These are phyloP conservation scores for Kuraishia capsulata DNA, from an alignment of 805 yeast species.

Conservation along the genomic window DNA sequence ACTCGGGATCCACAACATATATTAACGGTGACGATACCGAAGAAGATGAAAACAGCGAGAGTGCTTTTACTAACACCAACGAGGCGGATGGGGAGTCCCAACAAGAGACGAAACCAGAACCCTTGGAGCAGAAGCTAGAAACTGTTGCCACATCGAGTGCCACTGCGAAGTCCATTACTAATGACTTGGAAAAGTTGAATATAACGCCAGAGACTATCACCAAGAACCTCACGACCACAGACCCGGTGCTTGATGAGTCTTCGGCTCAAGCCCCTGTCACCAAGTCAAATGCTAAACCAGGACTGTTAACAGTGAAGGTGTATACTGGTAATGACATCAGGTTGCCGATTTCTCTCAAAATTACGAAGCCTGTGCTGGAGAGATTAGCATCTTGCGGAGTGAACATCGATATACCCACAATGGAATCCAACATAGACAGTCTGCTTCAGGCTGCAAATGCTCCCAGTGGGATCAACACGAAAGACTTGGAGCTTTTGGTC, in stretches of 20 bases:
- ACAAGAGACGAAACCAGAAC: background rate
- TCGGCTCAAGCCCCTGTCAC: background rate
- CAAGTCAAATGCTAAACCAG: slow-evolving; percentile 33
- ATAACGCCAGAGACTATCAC: slow-evolving; percentile 10
- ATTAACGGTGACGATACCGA: slow-evolving; percentile 1
- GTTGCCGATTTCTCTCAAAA: slow-evolving; percentile 63
- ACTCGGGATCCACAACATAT: background rate
- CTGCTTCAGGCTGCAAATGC: slow-evolving; percentile 8
- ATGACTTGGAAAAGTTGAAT: slow-evolving; percentile 1
- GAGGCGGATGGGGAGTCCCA: too few species aligned
- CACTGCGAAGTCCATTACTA: background rate
- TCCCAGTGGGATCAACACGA: slow-evolving; percentile 6
- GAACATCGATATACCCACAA: slow-evolving; percentile 21
- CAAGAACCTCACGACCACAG: slow-evolving; percentile 19
- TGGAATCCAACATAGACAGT: slow-evolving; percentile 22
- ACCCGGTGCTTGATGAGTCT: slow-evolving; percentile 17
- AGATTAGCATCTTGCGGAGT: slow-evolving; percentile 56
- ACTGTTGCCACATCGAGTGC: background rate
- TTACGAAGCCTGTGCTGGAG: slow-evolving; percentile 53
- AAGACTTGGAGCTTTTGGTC: slow-evolving; percentile 10
- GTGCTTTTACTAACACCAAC: background rate
- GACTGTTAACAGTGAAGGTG: slow-evolving; percentile 68
- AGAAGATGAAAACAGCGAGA: background rate
- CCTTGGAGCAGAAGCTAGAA: background rate
- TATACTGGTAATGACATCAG: slow-evolving; percentile 60